These are phyloP conservation scores for Brassica cretica DNA, from an alignment of 345 rosid genomes.

Conservation along the genomic window DNA sequence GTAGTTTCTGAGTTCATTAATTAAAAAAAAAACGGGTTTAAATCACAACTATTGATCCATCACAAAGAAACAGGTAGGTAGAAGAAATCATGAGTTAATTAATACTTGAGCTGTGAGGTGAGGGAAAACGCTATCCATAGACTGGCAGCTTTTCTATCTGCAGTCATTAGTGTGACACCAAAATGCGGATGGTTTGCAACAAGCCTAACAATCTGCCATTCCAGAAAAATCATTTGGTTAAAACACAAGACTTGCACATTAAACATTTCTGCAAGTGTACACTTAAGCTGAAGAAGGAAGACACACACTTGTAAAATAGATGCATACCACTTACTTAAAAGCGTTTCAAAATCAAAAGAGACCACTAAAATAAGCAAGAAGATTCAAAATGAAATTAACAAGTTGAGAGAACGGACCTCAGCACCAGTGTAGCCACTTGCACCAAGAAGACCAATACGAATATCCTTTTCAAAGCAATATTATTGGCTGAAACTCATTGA, in stretches of 20 bases:
- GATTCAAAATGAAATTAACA: neutral
- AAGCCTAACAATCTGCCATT: constrained; percentile 70
- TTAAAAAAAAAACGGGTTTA: neutral
- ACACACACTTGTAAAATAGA: constrained; percentile 11
- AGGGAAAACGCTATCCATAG: constrained; percentile 84
- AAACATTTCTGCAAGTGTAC: neutral
- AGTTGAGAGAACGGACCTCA: constrained; percentile 52
- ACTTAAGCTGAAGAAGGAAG: neutral
- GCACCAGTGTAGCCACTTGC: constrained; percentile 99
- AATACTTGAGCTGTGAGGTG: constrained; percentile 71
- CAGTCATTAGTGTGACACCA: constrained; percentile 78
- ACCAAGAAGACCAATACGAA: constrained; percentile 86
- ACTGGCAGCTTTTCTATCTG: constrained; percentile 97
- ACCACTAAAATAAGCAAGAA: neutral
- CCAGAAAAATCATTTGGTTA: neutral
- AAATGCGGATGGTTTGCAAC: constrained; percentile 78
- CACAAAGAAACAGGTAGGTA: neutral
- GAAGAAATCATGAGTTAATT: neutral
- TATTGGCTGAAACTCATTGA: constrained; percentile 43
- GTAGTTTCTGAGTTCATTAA: constrained; percentile 60
- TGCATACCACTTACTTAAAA: neutral
- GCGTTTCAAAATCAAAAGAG: neutral
- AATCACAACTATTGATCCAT: neutral
- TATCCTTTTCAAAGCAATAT: constrained; percentile 47
- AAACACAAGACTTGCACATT: neutral